Evolutionary conservation across 805 yeast genomes (phyloP).

Genomic region (Spathaspora girioi): DNA sequence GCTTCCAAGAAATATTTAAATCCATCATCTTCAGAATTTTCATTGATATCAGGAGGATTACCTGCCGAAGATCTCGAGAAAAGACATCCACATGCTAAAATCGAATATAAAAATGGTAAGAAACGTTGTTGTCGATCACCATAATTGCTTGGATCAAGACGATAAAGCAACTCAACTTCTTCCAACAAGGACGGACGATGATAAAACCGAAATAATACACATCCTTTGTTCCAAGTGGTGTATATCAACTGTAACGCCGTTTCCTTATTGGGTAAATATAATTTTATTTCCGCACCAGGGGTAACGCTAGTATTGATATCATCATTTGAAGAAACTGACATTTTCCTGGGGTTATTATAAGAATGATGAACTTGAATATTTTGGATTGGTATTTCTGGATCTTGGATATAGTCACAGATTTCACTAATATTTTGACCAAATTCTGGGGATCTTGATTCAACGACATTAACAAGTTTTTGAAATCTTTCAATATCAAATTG

Average conservation of each 20-base stretch:
- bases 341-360: slow-evolving; percentile 11
- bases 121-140: slow-evolving; percentile 72
- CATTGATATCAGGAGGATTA: slow-evolving; percentile 19
- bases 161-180: slow-evolving; percentile 72
- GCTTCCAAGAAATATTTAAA: slow-evolving; percentile 79
- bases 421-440: slow-evolving; percentile 18
- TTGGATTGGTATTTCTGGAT: slow-evolving; percentile 17
- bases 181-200: slow-evolving; percentile 78
- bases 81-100: slow-evolving; percentile 85
- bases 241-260: slow-evolving; percentile 67
- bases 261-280: slow-evolving; percentile 72
- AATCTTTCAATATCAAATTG: slow-evolving; percentile 33
- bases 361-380: slow-evolving; percentile 2
- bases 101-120: slow-evolving; percentile 76
- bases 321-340: slow-evolving; percentile 17
- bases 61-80: slow-evolving; percentile 47
- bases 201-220: slow-evolving; percentile 79
- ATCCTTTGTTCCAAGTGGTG: slow-evolving; percentile 81
- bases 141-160: slow-evolving; percentile 67
- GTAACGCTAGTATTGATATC: slow-evolving; percentile 11
- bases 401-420: slow-evolving; percentile 24
- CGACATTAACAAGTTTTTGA: slow-evolving; percentile 19
- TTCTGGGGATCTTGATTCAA: slow-evolving; percentile 13
- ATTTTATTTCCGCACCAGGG: slow-evolving; percentile 45
- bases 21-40: slow-evolving; percentile 67